Evolutionary conservation across 176 grass and related monocot genomes (phyloP), one percentile per base, ranked within the genome.

Genomic region (Oryza punctata): DNA sequence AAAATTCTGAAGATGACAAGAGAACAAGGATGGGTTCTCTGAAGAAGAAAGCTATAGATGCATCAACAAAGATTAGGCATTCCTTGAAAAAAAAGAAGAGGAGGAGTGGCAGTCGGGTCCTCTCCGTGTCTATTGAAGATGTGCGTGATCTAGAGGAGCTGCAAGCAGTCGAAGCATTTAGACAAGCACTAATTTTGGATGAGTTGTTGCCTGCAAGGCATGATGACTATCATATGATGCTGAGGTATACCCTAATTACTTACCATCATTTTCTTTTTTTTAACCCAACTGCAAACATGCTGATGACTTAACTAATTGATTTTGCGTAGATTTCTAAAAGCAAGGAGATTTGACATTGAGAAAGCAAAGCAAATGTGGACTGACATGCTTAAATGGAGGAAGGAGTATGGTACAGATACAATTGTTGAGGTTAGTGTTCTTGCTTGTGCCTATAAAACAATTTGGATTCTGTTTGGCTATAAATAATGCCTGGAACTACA

Each of bases 321-420:
- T 77, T 3, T 79, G 5, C 76, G 27, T 68, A 98, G 96, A 88
- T 98, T 95, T 80, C 72, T 98, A 46, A 98, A 98, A 85, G 96
- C 96, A 75, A 90, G 96, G 61, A 95, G 87, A 71, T 92, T 98
- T 81, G 96, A 98, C 88, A 88, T 94, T 16, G 96, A 98, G 21
- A 98, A 87, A 93, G 87, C 96, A 83, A 98, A 92, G 69, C 96
- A 98, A 80, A 95, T 95, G 96, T 95, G 96, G 96, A 90, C 77
- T 37, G 96, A 98, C 77, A 98, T 94, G 96, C 89, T 98, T 90
- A 91, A 95, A 12, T 98, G 96, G 96, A 89, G 96, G 70, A 98
- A 88, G 73, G 96, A 98, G 11, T 98, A 93, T 78, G 93, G 85
- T 45, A 85, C 89, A 32, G 96, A 98, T 87, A 95, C 87, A 32